Percentiles rank a stretch among this genome's conserved stretches.
These are phyloP conservation scores for Avena sativa DNA, from an alignment of 176 grass and related monocot genomes.

Conservation along the genomic window DNA sequence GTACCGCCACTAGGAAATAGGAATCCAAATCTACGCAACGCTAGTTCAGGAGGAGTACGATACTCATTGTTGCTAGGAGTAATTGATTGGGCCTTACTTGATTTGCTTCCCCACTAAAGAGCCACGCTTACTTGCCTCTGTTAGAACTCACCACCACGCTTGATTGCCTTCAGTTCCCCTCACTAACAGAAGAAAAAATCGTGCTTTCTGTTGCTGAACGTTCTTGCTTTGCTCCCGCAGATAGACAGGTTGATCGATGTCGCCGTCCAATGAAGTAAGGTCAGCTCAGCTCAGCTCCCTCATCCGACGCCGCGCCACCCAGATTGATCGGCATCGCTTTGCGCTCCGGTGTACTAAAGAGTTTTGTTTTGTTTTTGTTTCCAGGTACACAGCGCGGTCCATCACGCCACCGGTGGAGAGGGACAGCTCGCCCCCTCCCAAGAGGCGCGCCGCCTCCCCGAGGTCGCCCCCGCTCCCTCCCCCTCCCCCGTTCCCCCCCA, in stretches of 20 bases:
- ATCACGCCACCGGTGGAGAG: constrained; percentile 79
- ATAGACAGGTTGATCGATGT: not conserved
- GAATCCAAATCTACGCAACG: too few relatives aligned
- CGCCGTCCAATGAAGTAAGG: constrained; percentile 19
- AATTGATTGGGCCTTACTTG: too few relatives aligned
- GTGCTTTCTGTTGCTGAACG: not conserved
- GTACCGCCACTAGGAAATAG: too few relatives aligned
- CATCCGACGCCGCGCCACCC: not conserved
- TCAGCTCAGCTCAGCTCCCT: not conserved
- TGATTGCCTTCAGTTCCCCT: not conserved
- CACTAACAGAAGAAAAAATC: not conserved
- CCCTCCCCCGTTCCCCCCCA: constrained; percentile 7
- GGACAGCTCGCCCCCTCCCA: constrained; percentile 53
- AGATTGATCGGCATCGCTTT: not conserved
- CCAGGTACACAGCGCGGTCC: constrained; percentile 90
- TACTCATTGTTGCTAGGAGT: too few relatives aligned
- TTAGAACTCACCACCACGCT: not conserved
- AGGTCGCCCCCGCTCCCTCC: constrained; percentile 10
- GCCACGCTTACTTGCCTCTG: not conserved
- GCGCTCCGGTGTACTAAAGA: not conserved
- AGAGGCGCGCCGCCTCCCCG: constrained; percentile 8
- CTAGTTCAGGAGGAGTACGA: too few relatives aligned
- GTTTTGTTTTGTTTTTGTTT: not conserved
- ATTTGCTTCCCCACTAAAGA: not conserved
- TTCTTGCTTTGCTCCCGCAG: not conserved